phyloP scores from a whole-genome alignment of 768 basidiomycete species.

The Lactifluus piperatus region DNA sequence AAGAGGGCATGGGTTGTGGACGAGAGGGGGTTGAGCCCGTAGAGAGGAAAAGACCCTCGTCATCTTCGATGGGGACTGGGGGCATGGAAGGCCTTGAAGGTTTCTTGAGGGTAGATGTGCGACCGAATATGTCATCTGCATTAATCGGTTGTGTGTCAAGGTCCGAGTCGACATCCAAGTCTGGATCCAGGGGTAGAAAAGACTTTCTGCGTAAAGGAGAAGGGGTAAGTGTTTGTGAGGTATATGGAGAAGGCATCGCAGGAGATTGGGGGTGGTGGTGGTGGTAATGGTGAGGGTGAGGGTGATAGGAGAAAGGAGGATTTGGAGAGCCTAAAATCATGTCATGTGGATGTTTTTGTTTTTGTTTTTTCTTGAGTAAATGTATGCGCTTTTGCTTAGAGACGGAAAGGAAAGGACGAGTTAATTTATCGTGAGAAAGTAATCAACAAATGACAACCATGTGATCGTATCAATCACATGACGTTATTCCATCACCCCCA shows the following conservation, averaged over 20 bases:
- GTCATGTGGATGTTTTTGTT: slow-evolving; percentile 1
- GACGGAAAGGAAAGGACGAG: background rate
- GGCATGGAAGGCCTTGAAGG: background rate
- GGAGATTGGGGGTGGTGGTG: background rate
- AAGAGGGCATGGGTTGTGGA: background rate
- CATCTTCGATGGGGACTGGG: slow-evolving; percentile 12
- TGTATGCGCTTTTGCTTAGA: background rate
- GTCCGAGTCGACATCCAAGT: slow-evolving; percentile 11
- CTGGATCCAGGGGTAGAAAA: slow-evolving; percentile 6
- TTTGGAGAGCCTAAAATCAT: background rate
- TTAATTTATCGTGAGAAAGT: slow-evolving; percentile 10
- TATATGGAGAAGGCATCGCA: slow-evolving; percentile 8
- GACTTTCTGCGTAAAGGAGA: slow-evolving; percentile 20
- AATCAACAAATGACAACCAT: slow-evolving; percentile 13
- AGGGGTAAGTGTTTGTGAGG: slow-evolving; percentile 16
- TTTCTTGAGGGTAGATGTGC: slow-evolving; percentile 4
- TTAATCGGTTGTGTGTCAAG: slow-evolving; percentile 3
- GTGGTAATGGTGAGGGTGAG: background rate
- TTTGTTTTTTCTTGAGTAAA: background rate
- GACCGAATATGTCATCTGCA: slow-evolving; percentile 15
- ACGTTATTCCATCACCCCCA: background rate
- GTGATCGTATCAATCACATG: slow-evolving; percentile 17
- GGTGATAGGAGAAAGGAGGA: background rate
- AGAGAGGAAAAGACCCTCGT: slow-evolving; percentile 19
- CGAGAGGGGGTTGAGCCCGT: background rate